Base-by-base conservation (phyloP, 257 asterid genomes). In the Datura wrightii region DNA sequence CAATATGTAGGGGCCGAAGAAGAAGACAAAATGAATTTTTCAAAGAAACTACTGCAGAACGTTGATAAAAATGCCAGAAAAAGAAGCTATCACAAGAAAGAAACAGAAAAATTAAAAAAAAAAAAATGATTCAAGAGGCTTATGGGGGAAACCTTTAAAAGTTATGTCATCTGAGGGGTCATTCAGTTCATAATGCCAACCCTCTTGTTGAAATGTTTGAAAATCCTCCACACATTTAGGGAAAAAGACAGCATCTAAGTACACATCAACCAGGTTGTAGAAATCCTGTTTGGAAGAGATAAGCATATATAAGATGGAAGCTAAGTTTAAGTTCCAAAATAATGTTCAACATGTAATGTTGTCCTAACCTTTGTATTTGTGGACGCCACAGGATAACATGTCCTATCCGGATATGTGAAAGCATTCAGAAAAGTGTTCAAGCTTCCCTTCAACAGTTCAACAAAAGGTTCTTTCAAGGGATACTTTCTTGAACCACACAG, bases 351-450 rank as follows among this genome's bases (percentile, higher is more conserved):
- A 8, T 34, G 31, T 52, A 34, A 31, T 31, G 31, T 1, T 78
- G 13, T 31, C 63, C 13, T 78, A 36, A 97, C 98, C 99, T 97
- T 97, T 67, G 94, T 82, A 89, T 97, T 97, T 41, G 99, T 97
- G 85, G 99, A 97, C 78, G 99, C 99, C 48, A 97, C 98, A 10
- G 99, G 99, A 88, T 97, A 97, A 91, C 99, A 97, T 80, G 99
- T 97, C 89, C 99, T 91, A 87, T 97, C 99, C 15, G 99, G 99
- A 87, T 95, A 97, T 52, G 99, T 97, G 89, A 97, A 97, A 82
- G 99, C 99, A 89, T 97, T 97, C 82, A 97, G 90, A 89, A 94
- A 97, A 44, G 99, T 97, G 82, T 97, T 89, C 92, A 97, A 91
- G 88, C 99, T 97, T 84, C 98, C 99, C 83, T 97, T 97, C 87